Base-by-base conservation (phyloP, 148 eudicot species). In the Fallopia convolvulus region DNA sequence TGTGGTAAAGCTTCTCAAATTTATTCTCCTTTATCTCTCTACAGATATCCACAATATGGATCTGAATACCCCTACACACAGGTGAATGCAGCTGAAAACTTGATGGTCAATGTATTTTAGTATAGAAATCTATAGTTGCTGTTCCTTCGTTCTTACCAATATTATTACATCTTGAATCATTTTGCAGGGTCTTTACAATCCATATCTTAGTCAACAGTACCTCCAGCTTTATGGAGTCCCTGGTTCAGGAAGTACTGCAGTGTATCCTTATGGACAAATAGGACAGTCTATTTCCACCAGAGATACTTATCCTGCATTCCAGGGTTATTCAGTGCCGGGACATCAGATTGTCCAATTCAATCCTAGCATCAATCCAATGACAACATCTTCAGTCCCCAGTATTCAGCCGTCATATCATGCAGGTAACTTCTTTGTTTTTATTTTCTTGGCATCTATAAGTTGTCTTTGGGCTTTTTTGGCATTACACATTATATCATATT, bases 181-280 rank as follows among this genome's bases (percentile, higher is more conserved):
- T 39, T 74, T 72, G 26, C 79, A 94, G 99, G 97, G 97, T 77
- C 85, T 89, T 75, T 92, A 92, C 87, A 92, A 87, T 71, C 97
- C 98, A 70, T 90, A 89, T 80, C 49, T 77, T 77, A 83, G 83
- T 80, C 98, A 94, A 83, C 98, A 94, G 74, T 92, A 92, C 83
- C 90, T 90, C 82, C 97, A 86, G 18, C 68, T 92, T 74, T 94
- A 92, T 77, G 97, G 97, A 50, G 84, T 88, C 72, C 97, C 98
- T 81, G 98, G 98, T 81, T 75, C 94, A 79, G 85, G 86, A 47
- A 87, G 81, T 79, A 80, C 92, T 70, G 81, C 93, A 21, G 79
- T 88, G 78, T 90, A 90, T 85, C 97, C 93, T 63, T 94, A 94
- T 77, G 88, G 86, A 73, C 98, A 93, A 68, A 2, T 90, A 85